Percentiles rank a stretch among this genome's conserved stretches.
Conservation (phyloP, 768 basidiomycete genomes). For the Psilocybe subaeruginosa region DNA sequence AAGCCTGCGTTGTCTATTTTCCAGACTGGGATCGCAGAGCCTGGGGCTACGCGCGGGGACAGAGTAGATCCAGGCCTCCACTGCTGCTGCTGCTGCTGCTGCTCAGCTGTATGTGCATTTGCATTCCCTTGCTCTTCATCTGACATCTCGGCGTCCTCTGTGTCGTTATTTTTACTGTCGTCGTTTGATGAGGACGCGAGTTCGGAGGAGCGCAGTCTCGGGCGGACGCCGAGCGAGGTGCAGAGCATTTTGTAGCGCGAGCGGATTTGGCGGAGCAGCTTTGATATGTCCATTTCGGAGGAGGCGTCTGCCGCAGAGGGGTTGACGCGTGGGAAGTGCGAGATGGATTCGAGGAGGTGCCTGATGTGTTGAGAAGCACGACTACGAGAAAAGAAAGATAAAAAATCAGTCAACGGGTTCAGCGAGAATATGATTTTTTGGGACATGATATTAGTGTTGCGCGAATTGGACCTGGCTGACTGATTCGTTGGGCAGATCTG, state of each 20-base stretch:
- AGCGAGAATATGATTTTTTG: no score
- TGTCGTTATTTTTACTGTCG: slow-evolving; percentile 3
- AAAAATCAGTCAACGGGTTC: background rate
- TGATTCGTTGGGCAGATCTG: no score
- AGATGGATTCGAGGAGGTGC: slow-evolving; percentile 70
- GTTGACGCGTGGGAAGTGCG: slow-evolving; percentile 78
- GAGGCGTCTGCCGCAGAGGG: slow-evolving; percentile 43
- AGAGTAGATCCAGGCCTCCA: background rate
- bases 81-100: background rate
- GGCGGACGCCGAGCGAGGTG: slow-evolving; percentile 71
- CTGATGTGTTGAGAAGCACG: slow-evolving; percentile 66
- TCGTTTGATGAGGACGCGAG: background rate
- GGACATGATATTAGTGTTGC: no score
- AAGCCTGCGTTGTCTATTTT: slow-evolving; percentile 24
- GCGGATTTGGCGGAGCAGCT: slow-evolving; percentile 81
- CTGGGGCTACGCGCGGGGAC: slow-evolving; percentile 13
- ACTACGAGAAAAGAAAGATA: slow-evolving; percentile 32
- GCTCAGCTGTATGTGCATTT: background rate
- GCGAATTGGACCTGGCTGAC: no score
- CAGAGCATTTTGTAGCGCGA: slow-evolving; percentile 89
- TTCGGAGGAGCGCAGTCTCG: slow-evolving; percentile 35
- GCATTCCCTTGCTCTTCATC: background rate
- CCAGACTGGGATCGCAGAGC: slow-evolving; percentile 26
- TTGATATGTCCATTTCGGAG: slow-evolving; percentile 69
- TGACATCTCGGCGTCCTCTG: slow-evolving; percentile 7